phyloP scores from a whole-genome alignment of 2,329 filamentous ascomycete species.

The Sordariomycetes sp. region DNA sequence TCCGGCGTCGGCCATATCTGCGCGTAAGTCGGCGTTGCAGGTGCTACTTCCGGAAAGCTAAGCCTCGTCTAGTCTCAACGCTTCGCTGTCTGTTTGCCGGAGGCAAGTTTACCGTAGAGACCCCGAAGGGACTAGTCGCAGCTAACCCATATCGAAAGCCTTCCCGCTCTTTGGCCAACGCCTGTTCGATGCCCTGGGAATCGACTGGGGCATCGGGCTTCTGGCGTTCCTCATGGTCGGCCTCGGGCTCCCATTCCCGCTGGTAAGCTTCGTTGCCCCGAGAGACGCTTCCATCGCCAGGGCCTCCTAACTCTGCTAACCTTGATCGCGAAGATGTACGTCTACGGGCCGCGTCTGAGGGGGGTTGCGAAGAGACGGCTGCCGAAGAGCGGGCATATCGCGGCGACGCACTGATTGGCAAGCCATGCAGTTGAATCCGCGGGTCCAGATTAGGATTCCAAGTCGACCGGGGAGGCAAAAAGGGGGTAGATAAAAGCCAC shows the following conservation, averaged over 20 bases:
- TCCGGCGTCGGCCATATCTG: constrained; percentile 2
- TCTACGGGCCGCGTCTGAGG: background rate
- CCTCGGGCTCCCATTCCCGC: background rate
- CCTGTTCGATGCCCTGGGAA: background rate
- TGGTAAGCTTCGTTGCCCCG: background rate
- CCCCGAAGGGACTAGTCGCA: background rate
- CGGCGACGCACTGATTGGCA: too few species aligned
- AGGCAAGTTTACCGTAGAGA: background rate
- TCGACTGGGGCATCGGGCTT: constrained; percentile 4
- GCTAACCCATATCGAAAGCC: background rate
- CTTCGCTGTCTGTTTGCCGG: constrained; percentile 1
- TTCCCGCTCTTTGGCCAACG: constrained; percentile 1
- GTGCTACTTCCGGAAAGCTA: background rate
- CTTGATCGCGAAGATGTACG: background rate
- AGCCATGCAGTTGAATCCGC: too few species aligned
- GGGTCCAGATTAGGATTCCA: too few species aligned
- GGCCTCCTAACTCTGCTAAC: background rate
- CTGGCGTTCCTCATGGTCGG: constrained; percentile 1
- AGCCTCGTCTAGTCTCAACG: background rate
- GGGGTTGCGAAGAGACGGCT: background rate
- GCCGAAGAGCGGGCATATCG: too few species aligned
- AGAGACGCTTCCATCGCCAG: background rate
- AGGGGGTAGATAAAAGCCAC: too few species aligned
- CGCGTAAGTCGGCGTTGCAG: background rate
- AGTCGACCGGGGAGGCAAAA: too few species aligned